Percentiles rank a stretch among this genome's conserved stretches.
phyloP scores from a whole-genome alignment of 2,329 filamentous ascomycete genomes.

The Epichloe gansuensis region DNA sequence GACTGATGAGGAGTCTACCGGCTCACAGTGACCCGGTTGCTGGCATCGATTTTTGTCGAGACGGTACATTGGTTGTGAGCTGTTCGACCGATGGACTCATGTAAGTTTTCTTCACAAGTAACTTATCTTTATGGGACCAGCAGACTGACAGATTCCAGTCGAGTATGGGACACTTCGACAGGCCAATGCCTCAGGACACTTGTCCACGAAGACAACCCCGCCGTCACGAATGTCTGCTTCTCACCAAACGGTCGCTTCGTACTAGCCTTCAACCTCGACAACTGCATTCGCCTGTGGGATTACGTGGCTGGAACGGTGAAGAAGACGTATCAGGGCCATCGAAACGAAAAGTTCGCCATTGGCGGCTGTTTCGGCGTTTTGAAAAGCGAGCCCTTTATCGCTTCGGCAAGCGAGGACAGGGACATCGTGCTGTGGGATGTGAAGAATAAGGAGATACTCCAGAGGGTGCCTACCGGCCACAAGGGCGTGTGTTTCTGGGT shows the following conservation, averaged over 20 bases:
- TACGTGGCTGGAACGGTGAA: slow-evolving; percentile 84
- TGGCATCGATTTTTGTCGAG: slow-evolving; percentile 83
- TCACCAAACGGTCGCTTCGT: slow-evolving; percentile 90
- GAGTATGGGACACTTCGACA: slow-evolving; percentile 91
- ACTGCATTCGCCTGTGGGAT: slow-evolving; percentile 84
- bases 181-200: slow-evolving; percentile 91
- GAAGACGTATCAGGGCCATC: slow-evolving; percentile 94
- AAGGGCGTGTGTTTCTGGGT: slow-evolving; percentile 54
- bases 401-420: slow-evolving; percentile 79
- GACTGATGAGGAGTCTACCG: slow-evolving; percentile 79
- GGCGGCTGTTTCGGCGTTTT: slow-evolving; percentile 65
- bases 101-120: slow-evolving; percentile 30
- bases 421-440: slow-evolving; percentile 85
- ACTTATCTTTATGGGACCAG: not conserved
- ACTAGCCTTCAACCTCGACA: slow-evolving; percentile 83
- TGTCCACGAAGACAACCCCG: slow-evolving; percentile 90
- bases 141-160: slow-evolving; percentile 30
- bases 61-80: slow-evolving; percentile 84
- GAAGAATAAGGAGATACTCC: slow-evolving; percentile 68
- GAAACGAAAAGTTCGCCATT: slow-evolving; percentile 75
- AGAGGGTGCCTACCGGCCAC: slow-evolving; percentile 41
- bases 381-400: slow-evolving; percentile 47
- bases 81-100: slow-evolving; percentile 88
- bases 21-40: slow-evolving; percentile 92
- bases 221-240: slow-evolving; percentile 82